phyloP scores from a whole-genome alignment of 768 basidiomycete genomes.

The Gyrodon lividus region DNA sequence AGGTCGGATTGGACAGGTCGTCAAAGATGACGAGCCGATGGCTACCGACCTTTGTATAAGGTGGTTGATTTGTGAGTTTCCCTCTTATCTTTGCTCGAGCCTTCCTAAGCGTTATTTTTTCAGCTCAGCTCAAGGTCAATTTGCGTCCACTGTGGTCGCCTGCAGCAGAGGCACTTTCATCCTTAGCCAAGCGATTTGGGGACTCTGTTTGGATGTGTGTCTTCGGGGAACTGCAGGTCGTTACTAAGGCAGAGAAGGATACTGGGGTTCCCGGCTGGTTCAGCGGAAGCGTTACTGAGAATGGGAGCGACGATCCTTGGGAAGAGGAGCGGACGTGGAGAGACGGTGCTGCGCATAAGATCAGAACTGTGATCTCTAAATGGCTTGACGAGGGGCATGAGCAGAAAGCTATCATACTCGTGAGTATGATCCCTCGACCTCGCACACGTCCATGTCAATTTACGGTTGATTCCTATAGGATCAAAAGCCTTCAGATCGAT shows the following conservation, averaged over 20 bases:
- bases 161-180: conserved; percentile 63
- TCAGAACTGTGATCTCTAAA: conserved; percentile 45
- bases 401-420: conserved; percentile 34
- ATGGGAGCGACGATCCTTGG: conserved; percentile 35
- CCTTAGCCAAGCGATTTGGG: conserved; percentile 53
- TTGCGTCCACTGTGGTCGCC: conserved; percentile 89
- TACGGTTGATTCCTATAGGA: conserved; percentile 26
- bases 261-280: conserved; percentile 25
- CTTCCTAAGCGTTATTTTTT: not conserved
- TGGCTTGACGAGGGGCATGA: conserved; percentile 43
- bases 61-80: conserved; percentile 68
- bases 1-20: conserved; percentile 62
- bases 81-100: not conserved
- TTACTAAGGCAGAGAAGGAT: conserved; percentile 15
- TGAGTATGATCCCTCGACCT: conserved; percentile 17
- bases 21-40: conserved; percentile 48
- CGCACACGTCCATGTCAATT: not conserved
- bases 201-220: conserved; percentile 72
- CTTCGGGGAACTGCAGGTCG: conserved; percentile 57
- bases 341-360: conserved; percentile 68
- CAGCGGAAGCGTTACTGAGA: conserved; percentile 19
- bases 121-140: conserved; percentile 92
- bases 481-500: conserved; percentile 48
- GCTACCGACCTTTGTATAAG: conserved; percentile 63
- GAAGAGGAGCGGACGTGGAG: conserved; percentile 78